Conservation (phyloP, 2,329 filamentous ascomycete genomes). For the Alternaria panax region DNA sequence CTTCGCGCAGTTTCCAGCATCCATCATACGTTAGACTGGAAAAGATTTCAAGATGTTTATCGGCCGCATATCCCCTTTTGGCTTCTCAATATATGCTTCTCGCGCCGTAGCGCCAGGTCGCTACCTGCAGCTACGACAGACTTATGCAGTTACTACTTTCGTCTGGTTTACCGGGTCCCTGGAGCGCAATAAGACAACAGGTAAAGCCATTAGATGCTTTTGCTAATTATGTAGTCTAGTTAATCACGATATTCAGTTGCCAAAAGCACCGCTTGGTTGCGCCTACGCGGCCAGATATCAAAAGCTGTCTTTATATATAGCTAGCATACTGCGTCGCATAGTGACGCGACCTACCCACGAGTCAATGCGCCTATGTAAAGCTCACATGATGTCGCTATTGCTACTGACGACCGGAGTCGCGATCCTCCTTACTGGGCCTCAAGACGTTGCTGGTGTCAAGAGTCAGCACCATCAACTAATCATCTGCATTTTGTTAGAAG, state of each 20-base stretch:
- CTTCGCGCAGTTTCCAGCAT: slow-evolving; percentile 3
- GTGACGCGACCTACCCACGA: not conserved
- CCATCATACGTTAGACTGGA: slow-evolving; percentile 3
- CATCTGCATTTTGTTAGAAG: not conserved
- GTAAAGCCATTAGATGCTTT: slow-evolving; percentile 8
- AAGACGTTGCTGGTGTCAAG: slow-evolving; percentile 12
- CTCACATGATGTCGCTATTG: not conserved
- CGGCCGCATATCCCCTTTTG: slow-evolving; percentile 17
- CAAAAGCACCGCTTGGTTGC: slow-evolving; percentile 6
- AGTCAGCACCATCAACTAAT: slow-evolving; percentile 6
- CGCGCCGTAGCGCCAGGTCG: slow-evolving; percentile 5
- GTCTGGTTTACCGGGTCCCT: slow-evolving; percentile 6
- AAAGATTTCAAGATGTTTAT: not conserved
- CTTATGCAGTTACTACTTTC: slow-evolving; percentile 23
- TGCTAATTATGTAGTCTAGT: slow-evolving; percentile 1
- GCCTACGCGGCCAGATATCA: not conserved
- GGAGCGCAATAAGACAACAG: slow-evolving; percentile 3
- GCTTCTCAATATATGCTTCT: slow-evolving; percentile 16
- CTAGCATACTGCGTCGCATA: not conserved
- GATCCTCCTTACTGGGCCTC: slow-evolving; percentile 9
- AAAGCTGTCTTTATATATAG: slow-evolving; percentile 1
- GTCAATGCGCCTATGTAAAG: not conserved
- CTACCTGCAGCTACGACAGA: slow-evolving; percentile 9
- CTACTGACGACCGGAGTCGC: not conserved
- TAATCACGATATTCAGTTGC: slow-evolving; percentile 5